A percentile compares a stretch with the other conserved stretches of the same genome.
Evolutionary conservation across 2,329 filamentous ascomycete genomes (phyloP).

Genomic region (Orbilia quercus): DNA sequence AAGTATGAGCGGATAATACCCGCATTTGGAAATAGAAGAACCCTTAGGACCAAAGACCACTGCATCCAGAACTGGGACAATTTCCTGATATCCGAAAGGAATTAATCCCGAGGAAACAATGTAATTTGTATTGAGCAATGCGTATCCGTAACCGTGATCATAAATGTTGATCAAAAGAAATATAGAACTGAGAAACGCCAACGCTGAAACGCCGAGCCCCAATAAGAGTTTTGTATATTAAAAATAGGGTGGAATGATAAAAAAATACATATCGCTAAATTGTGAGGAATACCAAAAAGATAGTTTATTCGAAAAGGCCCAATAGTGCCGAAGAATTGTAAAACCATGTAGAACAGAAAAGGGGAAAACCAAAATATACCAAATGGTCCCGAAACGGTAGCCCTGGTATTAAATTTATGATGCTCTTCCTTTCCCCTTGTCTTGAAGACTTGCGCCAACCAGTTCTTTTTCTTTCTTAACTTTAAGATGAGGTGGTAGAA

Average conservation of each 20-base stretch:
- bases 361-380: not conserved
- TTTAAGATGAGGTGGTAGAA: conserved; percentile 1
- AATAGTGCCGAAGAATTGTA: not conserved
- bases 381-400: not conserved
- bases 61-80: conserved; percentile 28
- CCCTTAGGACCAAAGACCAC: not conserved
- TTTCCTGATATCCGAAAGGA: conserved; percentile 6
- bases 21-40: conserved; percentile 53
- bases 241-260: not conserved
- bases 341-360: not conserved
- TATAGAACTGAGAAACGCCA: not conserved
- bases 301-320: not conserved
- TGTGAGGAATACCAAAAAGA: not conserved
- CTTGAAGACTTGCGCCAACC: not conserved
- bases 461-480: conserved; percentile 7
- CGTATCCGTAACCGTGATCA: too few relatives aligned
- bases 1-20: conserved; percentile 51
- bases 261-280: conserved; percentile 8
- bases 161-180: too few relatives aligned
- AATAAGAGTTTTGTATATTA: not conserved
- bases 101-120: not conserved
- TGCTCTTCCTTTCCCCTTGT: conserved; percentile 25
- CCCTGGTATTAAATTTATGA: not conserved
- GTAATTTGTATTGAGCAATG: too few relatives aligned
- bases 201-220: not conserved